Percentiles rank a stretch among this genome's conserved stretches.
phyloP scores from a whole-genome alignment of 768 basidiomycete species.

The Trichaptum fuscoviolaceum region DNA sequence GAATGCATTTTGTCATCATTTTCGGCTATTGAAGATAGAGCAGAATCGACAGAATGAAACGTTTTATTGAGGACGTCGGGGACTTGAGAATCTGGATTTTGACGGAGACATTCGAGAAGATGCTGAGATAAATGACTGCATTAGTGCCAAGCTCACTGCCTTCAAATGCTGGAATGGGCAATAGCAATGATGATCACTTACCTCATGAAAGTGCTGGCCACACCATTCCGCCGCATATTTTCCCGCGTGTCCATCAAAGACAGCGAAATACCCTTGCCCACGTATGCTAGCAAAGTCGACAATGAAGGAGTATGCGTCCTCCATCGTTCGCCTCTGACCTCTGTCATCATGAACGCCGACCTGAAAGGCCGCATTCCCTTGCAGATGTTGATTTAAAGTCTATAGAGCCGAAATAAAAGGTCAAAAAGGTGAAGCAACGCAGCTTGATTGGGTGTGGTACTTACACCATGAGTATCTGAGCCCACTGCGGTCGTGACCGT shows the following conservation, averaged over 20 bases:
- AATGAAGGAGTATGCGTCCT: conserved; percentile 96
- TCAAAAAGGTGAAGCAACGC: too few species aligned
- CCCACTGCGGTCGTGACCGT: conserved; percentile 73
- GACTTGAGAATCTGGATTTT: conserved; percentile 51
- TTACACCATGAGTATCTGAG: conserved; percentile 71
- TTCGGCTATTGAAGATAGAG: conserved; percentile 78
- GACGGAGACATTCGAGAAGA: conserved; percentile 65
- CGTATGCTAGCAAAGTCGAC: conserved; percentile 90
- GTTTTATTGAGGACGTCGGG: conserved; percentile 91
- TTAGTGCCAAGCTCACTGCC: too few species aligned
- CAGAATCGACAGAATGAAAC: conserved; percentile 87
- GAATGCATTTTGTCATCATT: conserved; percentile 91
- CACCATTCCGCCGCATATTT: conserved; percentile 99
- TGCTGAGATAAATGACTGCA: conserved; percentile 30
- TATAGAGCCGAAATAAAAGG: conserved; percentile 28
- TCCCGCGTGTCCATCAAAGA: conserved; percentile 98
- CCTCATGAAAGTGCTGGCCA: conserved; percentile 92
- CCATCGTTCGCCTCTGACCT: conserved; percentile 90
- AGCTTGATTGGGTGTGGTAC: too few species aligned
- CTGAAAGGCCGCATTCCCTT: conserved; percentile 59
- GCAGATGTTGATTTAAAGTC: conserved; percentile 74
- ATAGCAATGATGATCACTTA: conserved; percentile 31
- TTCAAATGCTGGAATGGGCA: too few species aligned
- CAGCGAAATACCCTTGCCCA: conserved; percentile 97
- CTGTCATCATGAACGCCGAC: conserved; percentile 83